Evolutionary conservation across 208 protist genomes (phyloP), one percentile per base, ranked within the genome.

Genomic region (Crithidia mellificae): DNA sequence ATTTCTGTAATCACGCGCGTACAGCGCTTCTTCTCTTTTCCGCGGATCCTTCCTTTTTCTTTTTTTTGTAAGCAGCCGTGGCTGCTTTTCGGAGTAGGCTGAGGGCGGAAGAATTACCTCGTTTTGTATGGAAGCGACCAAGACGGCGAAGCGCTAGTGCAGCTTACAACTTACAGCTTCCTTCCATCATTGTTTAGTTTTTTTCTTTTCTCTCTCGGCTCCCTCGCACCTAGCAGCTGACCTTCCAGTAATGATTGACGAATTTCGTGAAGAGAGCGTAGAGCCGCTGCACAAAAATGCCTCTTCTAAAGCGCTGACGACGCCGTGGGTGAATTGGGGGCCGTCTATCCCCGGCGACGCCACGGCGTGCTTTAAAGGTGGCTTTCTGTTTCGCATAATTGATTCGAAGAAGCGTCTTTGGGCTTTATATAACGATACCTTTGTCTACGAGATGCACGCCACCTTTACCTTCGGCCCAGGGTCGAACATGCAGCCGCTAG

Each of bases 371-470:
- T 95, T 92, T 53, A 80, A 86, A n/a, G 67, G 78, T 20, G 85
- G 87, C 6, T 72, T 91, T 55, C 74, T 95, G 8, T 93, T 81
- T 69, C 85, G 85, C 50, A 86, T 93, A 32, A 64, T 89, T 4
- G 75, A 91, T 41, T 72, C 68, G 22, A 64, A 64, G 32, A 87
- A 81, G 77, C 61, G 57, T 12, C 71, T 72, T 29, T 91, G 85
- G 85, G 74, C 74, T 11, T 64, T 91, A 17, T 91, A 91, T 63
- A 91, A 88, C 68, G 83, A 92, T 63, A 88, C 83, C 17, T 83
- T 64, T 56, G 64, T 63, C 43, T 88, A 80, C 52, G 79, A 92
- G 55, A 85, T 92, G 77, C 74, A 85, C 56, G 73, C 78, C 54
- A 72, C 63, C 2, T 82, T 88, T 46, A 73, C 49, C 14, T 88